A percentile compares a stretch with the other conserved stretches of the same genome.
phyloP scores from a whole-genome alignment of 1,284 basidiomycete genomes.

The Marasmius oreades region DNA sequence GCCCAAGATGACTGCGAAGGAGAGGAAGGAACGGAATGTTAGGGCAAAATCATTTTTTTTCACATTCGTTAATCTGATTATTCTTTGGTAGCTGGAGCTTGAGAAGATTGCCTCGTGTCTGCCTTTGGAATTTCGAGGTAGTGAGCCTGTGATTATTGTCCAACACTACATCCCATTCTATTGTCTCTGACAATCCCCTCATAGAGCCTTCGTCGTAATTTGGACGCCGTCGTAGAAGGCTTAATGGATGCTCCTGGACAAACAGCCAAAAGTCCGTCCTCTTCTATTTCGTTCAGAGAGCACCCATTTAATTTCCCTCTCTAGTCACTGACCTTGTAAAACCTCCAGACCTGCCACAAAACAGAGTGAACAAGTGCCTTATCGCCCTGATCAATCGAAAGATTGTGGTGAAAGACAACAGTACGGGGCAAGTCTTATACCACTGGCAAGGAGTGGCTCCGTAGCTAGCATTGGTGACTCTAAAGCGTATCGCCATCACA shows the following conservation, averaged over 20 bases:
- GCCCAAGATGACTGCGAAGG: conserved; percentile 70
- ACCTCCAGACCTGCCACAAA: conserved; percentile 82
- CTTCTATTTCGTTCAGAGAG: not conserved
- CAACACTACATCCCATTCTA: not conserved
- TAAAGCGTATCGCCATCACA: too few species aligned
- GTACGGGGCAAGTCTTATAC: conserved; percentile 52
- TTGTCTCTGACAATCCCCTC: conserved; percentile 6
- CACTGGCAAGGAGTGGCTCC: conserved; percentile 38
- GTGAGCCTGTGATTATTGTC: conserved; percentile 62
- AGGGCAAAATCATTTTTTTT: conserved; percentile 16
- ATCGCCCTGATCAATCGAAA: conserved; percentile 89
- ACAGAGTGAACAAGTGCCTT: conserved; percentile 89
- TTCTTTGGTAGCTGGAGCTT: conserved; percentile 47
- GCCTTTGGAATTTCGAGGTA: conserved; percentile 89
- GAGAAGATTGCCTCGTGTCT: conserved; percentile 76
- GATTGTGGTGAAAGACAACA: conserved; percentile 75
- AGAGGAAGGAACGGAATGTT: conserved; percentile 80
- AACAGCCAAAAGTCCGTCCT: conserved; percentile 49
- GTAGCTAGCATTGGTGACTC: too few species aligned
- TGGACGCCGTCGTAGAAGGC: conserved; percentile 74
- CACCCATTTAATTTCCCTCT: conserved; percentile 1
- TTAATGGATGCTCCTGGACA: conserved; percentile 55
- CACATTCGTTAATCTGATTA: not conserved
- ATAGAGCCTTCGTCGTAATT: conserved; percentile 68
- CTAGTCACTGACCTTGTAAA: conserved; percentile 78